These are phyloP conservation scores for Anthracocystis setariae DNA, from an alignment of 1,284 basidiomycete genomes.

Conservation along the genomic window DNA sequence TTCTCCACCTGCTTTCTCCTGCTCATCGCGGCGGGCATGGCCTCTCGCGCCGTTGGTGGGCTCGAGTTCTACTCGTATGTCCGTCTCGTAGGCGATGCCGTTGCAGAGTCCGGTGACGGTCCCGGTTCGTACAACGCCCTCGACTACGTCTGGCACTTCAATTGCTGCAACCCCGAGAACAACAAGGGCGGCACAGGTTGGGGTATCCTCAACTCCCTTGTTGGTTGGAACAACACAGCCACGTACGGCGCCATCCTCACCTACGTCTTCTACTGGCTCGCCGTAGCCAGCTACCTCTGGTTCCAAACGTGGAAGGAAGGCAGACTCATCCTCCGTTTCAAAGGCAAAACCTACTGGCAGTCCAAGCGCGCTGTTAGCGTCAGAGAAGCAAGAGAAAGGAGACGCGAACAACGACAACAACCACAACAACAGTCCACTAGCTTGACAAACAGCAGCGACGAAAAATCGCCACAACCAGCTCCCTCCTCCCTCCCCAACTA, in stretches of 20 bases:
- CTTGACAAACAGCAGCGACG: slow-evolving; percentile 3
- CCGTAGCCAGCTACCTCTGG: slow-evolving; percentile 50
- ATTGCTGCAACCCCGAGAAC: slow-evolving; percentile 80
- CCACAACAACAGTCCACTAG: slow-evolving; percentile 2
- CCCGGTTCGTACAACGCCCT: slow-evolving; percentile 57
- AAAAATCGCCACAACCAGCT: slow-evolving; percentile 11
- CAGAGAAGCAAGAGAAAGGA: slow-evolving; percentile 11
- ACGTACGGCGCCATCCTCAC: slow-evolving; percentile 55
- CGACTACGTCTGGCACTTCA: slow-evolving; percentile 71
- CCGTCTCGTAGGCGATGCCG: slow-evolving; percentile 56
- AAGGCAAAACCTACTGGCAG: slow-evolving; percentile 41
- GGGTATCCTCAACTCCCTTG: slow-evolving; percentile 61
- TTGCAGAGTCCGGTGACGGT: slow-evolving; percentile 58
- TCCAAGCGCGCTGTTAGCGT: slow-evolving; percentile 14
- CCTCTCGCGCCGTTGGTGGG: slow-evolving; percentile 57
- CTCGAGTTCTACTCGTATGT: slow-evolving; percentile 63
- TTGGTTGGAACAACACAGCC: slow-evolving; percentile 65
- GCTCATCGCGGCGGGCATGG: slow-evolving; percentile 64
- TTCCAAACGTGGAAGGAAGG: slow-evolving; percentile 53
- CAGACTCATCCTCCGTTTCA: slow-evolving; percentile 18
- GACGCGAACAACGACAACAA: slow-evolving; percentile 9
- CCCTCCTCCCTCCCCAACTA: slow-evolving; percentile 8
- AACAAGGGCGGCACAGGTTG: slow-evolving; percentile 67
- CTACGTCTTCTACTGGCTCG: slow-evolving; percentile 62
- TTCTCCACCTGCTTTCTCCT: slow-evolving; percentile 60